A percentile compares a stretch with the other conserved stretches of the same genome.
These are phyloP conservation scores for Umbelopsis sp. DNA, from an alignment of 371 early-diverging fungal species.

Conservation along the genomic window DNA sequence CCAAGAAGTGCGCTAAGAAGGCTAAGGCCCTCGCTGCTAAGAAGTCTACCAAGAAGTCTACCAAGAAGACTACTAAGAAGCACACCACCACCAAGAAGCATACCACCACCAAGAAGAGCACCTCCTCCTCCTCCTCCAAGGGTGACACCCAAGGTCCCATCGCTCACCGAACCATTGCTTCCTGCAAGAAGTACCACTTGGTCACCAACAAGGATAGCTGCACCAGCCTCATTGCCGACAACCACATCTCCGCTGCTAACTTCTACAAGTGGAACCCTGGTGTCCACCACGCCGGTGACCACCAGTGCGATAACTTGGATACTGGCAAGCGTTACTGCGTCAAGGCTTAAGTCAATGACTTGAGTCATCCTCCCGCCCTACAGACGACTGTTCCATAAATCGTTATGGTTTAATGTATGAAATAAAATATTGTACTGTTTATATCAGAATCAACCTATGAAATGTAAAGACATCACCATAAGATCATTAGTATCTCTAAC, in stretches of 20 bases:
- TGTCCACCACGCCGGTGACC: conserved; percentile 36
- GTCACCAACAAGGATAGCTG: conserved; percentile 28
- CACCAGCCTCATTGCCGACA: conserved; percentile 31
- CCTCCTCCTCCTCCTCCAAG: conserved; percentile 27
- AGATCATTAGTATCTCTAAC: too few species aligned
- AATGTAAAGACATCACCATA: too few species aligned
- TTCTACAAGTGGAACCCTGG: conserved; percentile 39
- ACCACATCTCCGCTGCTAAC: conserved; percentile 27
- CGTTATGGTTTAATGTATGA: not conserved
- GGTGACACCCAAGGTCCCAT: conserved; percentile 36
- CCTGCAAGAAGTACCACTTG: conserved; percentile 37
- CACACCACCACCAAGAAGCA: conserved; percentile 19
- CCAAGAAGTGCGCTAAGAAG: conserved; percentile 12
- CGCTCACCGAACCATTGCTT: conserved; percentile 25
- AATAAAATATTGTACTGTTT: too few species aligned
- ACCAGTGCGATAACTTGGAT: conserved; percentile 42
- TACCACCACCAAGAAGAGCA: conserved; percentile 28
- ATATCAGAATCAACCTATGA: too few species aligned
- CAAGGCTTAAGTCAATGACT: conserved; percentile 6
- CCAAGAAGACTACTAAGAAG: conserved; percentile 35
- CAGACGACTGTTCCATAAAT: not conserved
- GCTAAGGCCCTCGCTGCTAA: conserved; percentile 28
- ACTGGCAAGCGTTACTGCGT: conserved; percentile 43
- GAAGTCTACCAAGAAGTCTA: conserved; percentile 33
- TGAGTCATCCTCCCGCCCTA: not conserved